Evolutionary conservation across 139 green algal genomes (phyloP), one percentile per base, ranked within the genome.

Genomic region (Zygnema circumcarinatum): DNA sequence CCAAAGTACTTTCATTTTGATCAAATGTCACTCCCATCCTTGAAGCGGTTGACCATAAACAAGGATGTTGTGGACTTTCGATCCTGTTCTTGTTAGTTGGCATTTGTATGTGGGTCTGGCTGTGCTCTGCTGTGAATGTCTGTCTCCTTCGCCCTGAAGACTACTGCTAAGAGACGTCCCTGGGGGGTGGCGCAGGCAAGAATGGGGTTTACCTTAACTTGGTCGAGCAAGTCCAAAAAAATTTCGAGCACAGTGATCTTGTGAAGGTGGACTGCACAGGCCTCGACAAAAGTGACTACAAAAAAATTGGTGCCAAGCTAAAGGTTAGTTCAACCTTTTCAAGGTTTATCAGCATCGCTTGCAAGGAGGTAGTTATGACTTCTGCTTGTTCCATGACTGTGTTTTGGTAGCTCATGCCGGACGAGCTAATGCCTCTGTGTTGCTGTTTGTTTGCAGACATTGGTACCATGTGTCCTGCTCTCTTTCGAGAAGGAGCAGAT

Each of bases 401-500:
- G 25, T 22, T 33, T 25, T 79, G 22, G 33, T 79, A 33, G 40
- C 76, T 33, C 78, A n/a, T 35, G 31, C 78, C 81, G 29, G 29
- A 33, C 1, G 29, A 29, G 47, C 81, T 36, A 84, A 35, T 21
- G 35, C n/a, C 67, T 86, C 67, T 85, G 33, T 79, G 35, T 54
- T 83, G 35, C 25, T 85, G 29, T 85, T 35, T 33, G 25, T 32
- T 81, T 81, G n/a, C 84, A 89, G 84, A 41, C 72, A 35, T 54
- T 89, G 16, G 84, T 89, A 39, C 84, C 84, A 53, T 89, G 84
- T 54, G 47, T 89, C 33, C 84, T 89, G 21, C 84, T 89, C 29
- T 89, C 84, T 32, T 89, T 89, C 40, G 76, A 89, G 3, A 87
- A 81, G 52, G 84, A 89, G 36, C 75, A 89, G 11, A 89, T 89